Evolutionary conservation across 805 yeast species (phyloP), one percentile per base, ranked within the genome.

Genomic region (Naumovozyma dairenensis): DNA sequence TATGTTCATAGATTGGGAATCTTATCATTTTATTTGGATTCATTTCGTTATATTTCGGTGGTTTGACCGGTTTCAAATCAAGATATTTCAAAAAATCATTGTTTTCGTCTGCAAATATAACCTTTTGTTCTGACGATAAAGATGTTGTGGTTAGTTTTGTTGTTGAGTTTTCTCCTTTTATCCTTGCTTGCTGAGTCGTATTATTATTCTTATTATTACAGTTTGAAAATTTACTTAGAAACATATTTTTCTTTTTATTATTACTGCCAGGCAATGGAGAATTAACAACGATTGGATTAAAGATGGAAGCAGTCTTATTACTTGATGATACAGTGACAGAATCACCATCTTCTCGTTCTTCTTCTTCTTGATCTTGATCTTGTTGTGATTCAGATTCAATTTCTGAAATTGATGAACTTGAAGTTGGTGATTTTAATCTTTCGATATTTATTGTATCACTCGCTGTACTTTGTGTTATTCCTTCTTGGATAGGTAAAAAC

Each of bases 41-140:
- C 6, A 42, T 34, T 12, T 39, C 24, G 5, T 36, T 34, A 27
- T 57, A 59, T 4, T 45, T 33, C 1, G 63, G 63, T 8, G 61
- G 59, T 13, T 21, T 29, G 2, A 46, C 59, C 1, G 72, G 71
- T 4, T 29, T 21, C 1, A 68, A 67, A 32, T 67, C 55, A 8
- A 63, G 37, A 46, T 47, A 52, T 27, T 47, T 44, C 25, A 51
- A 37, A 5, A 52, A 29, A 16, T 55, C 60, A 14, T 44, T 46
- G 10, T 35, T 32, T 16, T 37, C 36, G 26, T 43, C 42, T 20
- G 15, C 17, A 18, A 18, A 28, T 10, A 20, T 7, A 10, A 7
- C 10, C 22, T 7, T 20, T 20, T 10, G 22, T 20, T 7, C 9
- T n/a, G n/a, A n/a, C n/a, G n/a, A n/a, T n/a, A n/a, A n/a, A 6